phyloP scores from a whole-genome alignment of 2,329 filamentous ascomycete genomes.

The Aureobasidium pullulans region DNA sequence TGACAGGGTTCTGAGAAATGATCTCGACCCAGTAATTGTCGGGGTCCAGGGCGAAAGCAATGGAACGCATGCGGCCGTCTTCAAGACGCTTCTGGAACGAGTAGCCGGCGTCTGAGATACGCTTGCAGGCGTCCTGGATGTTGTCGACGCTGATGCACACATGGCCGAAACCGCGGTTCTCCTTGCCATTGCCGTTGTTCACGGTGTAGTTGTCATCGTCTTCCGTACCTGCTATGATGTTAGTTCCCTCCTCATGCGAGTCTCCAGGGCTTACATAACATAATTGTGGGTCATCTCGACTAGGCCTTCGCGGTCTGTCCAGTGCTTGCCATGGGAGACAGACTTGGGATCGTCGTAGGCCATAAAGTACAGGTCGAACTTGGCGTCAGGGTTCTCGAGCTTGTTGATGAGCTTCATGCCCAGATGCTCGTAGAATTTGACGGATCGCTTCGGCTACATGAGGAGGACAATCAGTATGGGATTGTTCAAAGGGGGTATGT shows the following conservation, averaged over 20 bases:
- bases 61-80: constrained; percentile 78
- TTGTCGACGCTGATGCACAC: constrained; percentile 62
- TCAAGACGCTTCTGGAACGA: constrained; percentile 90
- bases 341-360: constrained; percentile 75
- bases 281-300: too few relatives aligned
- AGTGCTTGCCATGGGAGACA: constrained; percentile 64
- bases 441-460: constrained; percentile 62
- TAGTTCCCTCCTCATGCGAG: neutral
- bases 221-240: constrained; percentile 51
- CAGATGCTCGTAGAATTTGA: constrained; percentile 91
- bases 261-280: too few relatives aligned
- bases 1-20: constrained; percentile 62
- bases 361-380: constrained; percentile 94
- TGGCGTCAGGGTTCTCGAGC: constrained; percentile 73
- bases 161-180: constrained; percentile 75
- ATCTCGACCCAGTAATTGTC: constrained; percentile 61
- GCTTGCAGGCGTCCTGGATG: constrained; percentile 81
- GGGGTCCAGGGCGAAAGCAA: constrained; percentile 72
- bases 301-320: constrained; percentile 63
- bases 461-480: neutral
- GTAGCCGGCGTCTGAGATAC: constrained; percentile 84
- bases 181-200: constrained; percentile 86
- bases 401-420: constrained; percentile 80
- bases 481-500: neutral
- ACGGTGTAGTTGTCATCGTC: constrained; percentile 71